These are phyloP conservation scores for Podospora fimiseda DNA, from an alignment of 495 filamentous ascomycete genomes.

Conservation along the genomic window DNA sequence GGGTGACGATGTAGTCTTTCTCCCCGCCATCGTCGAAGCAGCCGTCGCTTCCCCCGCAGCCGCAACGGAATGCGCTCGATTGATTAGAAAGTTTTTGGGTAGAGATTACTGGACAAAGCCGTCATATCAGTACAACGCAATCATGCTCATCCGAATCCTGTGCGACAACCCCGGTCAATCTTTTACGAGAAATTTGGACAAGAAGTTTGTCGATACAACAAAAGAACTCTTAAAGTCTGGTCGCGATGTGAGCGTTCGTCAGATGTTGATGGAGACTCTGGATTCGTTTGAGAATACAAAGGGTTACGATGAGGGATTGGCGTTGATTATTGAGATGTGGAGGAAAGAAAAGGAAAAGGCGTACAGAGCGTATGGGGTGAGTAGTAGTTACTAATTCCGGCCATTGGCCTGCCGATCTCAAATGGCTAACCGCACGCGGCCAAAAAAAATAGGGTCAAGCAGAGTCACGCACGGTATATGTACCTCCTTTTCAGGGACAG, in stretches of 20 bases:
- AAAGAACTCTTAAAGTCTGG: constrained; percentile 71
- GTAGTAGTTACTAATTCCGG: no score
- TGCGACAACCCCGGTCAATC: constrained; percentile 83
- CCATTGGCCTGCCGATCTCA: no score
- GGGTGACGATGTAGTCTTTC: constrained; percentile 83
- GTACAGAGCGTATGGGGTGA: constrained; percentile 36
- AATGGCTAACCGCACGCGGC: no score
- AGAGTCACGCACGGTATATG: background rate
- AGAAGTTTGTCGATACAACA: constrained; percentile 66
- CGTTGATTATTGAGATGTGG: constrained; percentile 73
- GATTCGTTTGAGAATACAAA: constrained; percentile 64
- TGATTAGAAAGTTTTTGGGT: constrained; percentile 75
- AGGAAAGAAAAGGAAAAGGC: constrained; percentile 71
- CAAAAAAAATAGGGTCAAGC: background rate
- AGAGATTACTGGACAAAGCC: constrained; percentile 54
- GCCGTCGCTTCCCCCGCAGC: constrained; percentile 88
- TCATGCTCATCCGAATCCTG: constrained; percentile 93
- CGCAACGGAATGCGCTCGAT: constrained; percentile 65
- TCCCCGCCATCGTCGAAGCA: constrained; percentile 90
- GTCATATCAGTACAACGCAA: constrained; percentile 84
- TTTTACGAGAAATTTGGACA: constrained; percentile 81
- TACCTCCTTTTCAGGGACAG: background rate
- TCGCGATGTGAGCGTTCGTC: constrained; percentile 67
- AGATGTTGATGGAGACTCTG: constrained; percentile 81
- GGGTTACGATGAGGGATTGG: constrained; percentile 64